phyloP scores from a whole-genome alignment of 495 filamentous ascomycete genomes.

The Penicillium alfredii region DNA sequence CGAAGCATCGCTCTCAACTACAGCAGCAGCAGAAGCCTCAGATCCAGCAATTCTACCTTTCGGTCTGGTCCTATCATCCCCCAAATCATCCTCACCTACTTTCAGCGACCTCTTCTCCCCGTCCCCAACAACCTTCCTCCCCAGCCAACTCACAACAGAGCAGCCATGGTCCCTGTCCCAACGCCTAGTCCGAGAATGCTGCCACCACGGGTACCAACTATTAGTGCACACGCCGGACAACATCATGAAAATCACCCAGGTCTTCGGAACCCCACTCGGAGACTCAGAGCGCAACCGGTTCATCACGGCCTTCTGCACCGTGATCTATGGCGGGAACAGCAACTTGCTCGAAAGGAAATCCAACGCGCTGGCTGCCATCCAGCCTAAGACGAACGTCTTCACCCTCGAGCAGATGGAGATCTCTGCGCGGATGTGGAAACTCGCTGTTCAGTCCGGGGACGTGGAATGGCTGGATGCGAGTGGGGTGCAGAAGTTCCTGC shows the following conservation, averaged over 20 bases:
- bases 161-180: conserved; percentile 21
- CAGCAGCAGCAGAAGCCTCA: conserved; percentile 22
- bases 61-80: conserved; percentile 14
- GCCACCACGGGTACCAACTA: conserved; percentile 21
- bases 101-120: too few relatives aligned
- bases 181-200: conserved; percentile 27
- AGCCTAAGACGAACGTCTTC: conserved; percentile 9
- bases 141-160: too few relatives aligned
- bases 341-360: conserved; percentile 16
- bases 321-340: conserved; percentile 18
- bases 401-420: conserved; percentile 10
- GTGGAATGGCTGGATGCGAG: conserved; percentile 27
- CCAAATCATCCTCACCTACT: too few relatives aligned
- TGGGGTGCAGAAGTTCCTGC: conserved; percentile 24
- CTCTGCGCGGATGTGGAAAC: conserved; percentile 19
- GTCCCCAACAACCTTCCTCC: too few relatives aligned
- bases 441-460: conserved; percentile 14
- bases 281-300: conserved; percentile 18
- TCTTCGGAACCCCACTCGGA: conserved; percentile 21
- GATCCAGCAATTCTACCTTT: conserved; percentile 20
- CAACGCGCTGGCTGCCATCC: conserved; percentile 15
- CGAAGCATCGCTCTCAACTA: conserved; percentile 12
- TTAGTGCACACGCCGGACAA: conserved; percentile 15
- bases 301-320: conserved; percentile 17
- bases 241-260: conserved; percentile 8